Evolutionary conservation across 2,329 filamentous ascomycete genomes (phyloP), one percentile per base, ranked within the genome.

Genomic region (Penicillium concentricum): DNA sequence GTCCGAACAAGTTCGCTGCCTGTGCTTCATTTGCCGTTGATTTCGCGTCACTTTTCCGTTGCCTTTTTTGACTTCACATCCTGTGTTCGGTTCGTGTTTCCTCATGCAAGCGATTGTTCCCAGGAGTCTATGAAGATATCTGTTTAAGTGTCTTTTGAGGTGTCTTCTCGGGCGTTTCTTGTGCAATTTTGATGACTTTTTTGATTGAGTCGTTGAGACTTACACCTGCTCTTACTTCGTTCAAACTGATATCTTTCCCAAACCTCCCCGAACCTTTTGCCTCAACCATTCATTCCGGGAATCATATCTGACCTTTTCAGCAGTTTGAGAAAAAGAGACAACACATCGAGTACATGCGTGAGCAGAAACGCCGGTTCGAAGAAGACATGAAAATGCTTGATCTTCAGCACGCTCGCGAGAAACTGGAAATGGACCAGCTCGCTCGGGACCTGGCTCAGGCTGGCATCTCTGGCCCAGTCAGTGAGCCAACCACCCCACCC

Each of bases 401-500:
- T 68, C 83, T 92, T 66, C 89, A 94, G 72, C 90, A 93, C 74
- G 87, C 88, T 61, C 86, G 84, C 60, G 90, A 94, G 70, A 91
- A 92, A 71, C 84, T 89, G 66, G 92, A 96, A 71, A 87, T 96
- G 67, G 86, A 89, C 56, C 87, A 90, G 72, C 89, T 97, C 79
- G 88, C 92, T 68, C 87, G 91, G 66, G 90, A 94, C 65, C 82
- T 95, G 56, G 81, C 81, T 41, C 79, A 84, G 61, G 81, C 82
- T 57, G 75, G 75, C 30, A 63, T 79, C 44, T 81, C 86, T 59
- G 90, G 90, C 52, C 89, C 92, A 68, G 90, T 95, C 72, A 96
- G 91, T 66, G 93, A 97, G 77, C 94, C 94, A 16, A 97, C 94
- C 2, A 99, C 94, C 22, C 94, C 94, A 22, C 94, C 94, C 32